Evolutionary conservation across 352 stramenopile species (phyloP).

Genomic region (Globisporangium megalacanthum): DNA sequence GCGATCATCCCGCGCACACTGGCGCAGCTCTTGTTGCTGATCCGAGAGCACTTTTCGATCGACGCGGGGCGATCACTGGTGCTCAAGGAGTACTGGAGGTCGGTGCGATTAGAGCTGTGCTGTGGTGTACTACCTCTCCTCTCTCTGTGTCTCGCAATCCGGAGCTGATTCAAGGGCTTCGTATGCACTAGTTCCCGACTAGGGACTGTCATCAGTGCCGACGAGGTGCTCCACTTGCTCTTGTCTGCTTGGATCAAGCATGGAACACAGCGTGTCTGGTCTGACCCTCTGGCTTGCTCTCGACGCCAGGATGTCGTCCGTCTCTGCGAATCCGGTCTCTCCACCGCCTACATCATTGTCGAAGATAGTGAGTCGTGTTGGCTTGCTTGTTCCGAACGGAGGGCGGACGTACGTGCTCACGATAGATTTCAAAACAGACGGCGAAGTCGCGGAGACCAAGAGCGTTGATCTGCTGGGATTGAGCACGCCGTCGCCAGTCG

Average conservation of each 20-base stretch:
- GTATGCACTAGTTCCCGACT: constrained; percentile 7
- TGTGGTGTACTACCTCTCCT: not conserved
- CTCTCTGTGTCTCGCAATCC: not conserved
- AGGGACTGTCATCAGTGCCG: constrained; percentile 6
- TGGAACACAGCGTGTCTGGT: not conserved
- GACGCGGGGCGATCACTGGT: constrained; percentile 15
- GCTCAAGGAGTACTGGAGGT: constrained; percentile 42
- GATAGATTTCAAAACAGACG: constrained; percentile 1
- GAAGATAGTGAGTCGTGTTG: constrained; percentile 6
- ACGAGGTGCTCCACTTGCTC: constrained; percentile 6
- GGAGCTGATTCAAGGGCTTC: not conserved
- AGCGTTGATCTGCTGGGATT: constrained; percentile 30
- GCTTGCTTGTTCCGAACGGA: not conserved
- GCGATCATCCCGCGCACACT: constrained; percentile 22
- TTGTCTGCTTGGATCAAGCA: no score
- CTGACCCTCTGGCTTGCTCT: not conserved
- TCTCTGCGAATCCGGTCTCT: constrained; percentile 12
- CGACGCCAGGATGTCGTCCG: constrained; percentile 14
- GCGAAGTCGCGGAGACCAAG: not conserved
- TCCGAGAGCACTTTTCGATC: constrained; percentile 38
- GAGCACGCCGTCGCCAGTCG: constrained; percentile 3
- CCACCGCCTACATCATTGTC: constrained; percentile 11
- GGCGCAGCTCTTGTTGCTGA: constrained; percentile 24
- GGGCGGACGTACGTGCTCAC: not conserved
- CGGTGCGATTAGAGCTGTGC: not conserved